phyloP scores from a whole-genome alignment of 345 rosid species.

The Eucalyptus albens region DNA sequence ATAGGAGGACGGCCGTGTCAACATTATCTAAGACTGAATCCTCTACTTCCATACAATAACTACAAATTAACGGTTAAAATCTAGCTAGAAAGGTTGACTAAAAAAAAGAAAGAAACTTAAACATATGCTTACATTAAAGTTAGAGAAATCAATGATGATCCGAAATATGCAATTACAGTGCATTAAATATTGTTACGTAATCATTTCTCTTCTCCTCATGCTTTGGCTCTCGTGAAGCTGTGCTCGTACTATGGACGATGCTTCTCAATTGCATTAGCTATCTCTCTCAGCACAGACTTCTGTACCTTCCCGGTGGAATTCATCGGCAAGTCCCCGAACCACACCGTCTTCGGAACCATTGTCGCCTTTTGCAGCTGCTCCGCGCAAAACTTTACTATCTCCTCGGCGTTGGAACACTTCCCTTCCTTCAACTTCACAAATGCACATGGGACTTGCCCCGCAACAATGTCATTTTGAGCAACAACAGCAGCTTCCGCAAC shows the following conservation, averaged over 20 bases:
- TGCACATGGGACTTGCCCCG: conserved; percentile 24
- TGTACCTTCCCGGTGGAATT: conserved; percentile 46
- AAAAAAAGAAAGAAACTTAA: neutral
- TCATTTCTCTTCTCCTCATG: neutral
- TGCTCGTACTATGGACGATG: neutral
- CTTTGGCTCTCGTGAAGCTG: neutral
- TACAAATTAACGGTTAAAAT: neutral
- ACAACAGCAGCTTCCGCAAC: conserved; percentile 34
- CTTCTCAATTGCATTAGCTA: conserved; percentile 11
- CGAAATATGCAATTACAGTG: neutral
- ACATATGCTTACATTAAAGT: neutral
- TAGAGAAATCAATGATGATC: neutral
- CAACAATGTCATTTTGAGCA: neutral
- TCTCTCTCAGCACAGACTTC: conserved; percentile 27
- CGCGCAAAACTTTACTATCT: conserved; percentile 19
- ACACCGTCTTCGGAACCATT: conserved; percentile 19
- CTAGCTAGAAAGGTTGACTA: neutral
- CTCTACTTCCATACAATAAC: neutral
- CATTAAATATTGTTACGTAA: no score
- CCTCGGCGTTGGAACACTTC: neutral
- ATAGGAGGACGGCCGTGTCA: neutral
- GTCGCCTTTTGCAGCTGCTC: conserved; percentile 1
- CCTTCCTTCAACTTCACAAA: conserved; percentile 37
- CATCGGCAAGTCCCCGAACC: conserved; percentile 31
- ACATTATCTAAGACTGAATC: neutral